Conservation (phyloP, 1,284 basidiomycete genomes). For the Fomitopsis palustris region DNA sequence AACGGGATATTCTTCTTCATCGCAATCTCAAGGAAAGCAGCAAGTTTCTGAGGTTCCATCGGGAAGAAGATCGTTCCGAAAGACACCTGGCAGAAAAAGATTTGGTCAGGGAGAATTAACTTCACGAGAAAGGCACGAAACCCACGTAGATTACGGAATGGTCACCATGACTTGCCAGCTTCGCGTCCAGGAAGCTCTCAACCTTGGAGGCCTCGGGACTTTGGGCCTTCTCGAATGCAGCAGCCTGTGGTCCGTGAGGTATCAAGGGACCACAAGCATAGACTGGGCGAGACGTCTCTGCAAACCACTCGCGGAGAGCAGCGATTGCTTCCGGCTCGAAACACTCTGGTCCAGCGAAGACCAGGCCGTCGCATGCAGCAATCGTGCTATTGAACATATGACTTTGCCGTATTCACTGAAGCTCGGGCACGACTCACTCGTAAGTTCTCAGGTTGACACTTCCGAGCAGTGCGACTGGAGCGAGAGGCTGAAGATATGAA, state of each 20-base stretch:
- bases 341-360: neutral
- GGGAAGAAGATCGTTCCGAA: conserved; percentile 4
- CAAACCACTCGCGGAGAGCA: conserved; percentile 1
- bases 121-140: neutral
- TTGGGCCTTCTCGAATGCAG: neutral
- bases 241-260: neutral
- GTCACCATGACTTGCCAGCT: neutral
- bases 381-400: neutral
- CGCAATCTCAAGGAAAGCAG: neutral
- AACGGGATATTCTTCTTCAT: conserved; percentile 4
- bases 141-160: conserved; percentile 1
- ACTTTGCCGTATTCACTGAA: neutral
- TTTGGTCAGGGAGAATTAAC: neutral
- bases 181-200: neutral
- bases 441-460: neutral
- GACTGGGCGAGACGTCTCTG: neutral
- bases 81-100: neutral
- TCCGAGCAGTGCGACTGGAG: neutral
- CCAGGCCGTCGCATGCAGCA: neutral
- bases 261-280: conserved; percentile 6
- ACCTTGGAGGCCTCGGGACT: neutral
- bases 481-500: neutral
- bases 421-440: neutral
- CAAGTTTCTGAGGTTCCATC: conserved; percentile 1
- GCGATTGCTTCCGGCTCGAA: conserved; percentile 5